A percentile compares a stretch with the other conserved stretches of the same genome.
phyloP scores from a whole-genome alignment of 2,329 filamentous ascomycete genomes.

The Aureobasidium sp. region DNA sequence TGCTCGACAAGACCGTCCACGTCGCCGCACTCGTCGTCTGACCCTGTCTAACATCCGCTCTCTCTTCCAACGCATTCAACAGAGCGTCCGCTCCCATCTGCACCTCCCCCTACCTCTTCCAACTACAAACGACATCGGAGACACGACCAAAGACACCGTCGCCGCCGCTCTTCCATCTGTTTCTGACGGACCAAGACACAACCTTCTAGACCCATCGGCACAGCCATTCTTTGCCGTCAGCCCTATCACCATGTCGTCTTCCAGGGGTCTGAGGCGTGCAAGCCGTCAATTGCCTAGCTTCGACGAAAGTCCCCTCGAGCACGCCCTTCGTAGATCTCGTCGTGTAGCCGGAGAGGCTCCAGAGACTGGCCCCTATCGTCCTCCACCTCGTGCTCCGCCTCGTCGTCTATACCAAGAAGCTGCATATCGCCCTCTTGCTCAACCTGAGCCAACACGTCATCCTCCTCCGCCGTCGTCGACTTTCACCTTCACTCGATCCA shows the following conservation, averaged over 20 bases:
- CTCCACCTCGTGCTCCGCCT: neutral
- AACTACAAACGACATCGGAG: neutral
- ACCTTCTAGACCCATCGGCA: neutral
- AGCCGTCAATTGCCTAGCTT: neutral
- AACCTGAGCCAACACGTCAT: neutral
- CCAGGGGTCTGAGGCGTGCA: neutral
- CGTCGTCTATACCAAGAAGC: neutral
- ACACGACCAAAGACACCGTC: neutral
- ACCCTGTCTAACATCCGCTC: neutral
- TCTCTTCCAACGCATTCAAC: neutral
- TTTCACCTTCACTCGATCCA: conserved; percentile 1
- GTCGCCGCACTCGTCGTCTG: neutral
- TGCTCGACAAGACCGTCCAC: neutral
- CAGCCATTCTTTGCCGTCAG: neutral
- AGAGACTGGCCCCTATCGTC: neutral
- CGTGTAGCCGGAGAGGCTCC: conserved; percentile 3
- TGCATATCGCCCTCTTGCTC: neutral
- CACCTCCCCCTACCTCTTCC: neutral
- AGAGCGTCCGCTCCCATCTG: neutral
- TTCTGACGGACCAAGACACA: neutral
- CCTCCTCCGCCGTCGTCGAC: conserved; percentile 2
- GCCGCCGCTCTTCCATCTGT: neutral
- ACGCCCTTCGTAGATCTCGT: neutral
- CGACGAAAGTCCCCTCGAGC: neutral
- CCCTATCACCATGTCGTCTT: conserved; percentile 1